A percentile compares a stretch with the other conserved stretches of the same genome.
Evolutionary conservation across 805 yeast genomes (phyloP).

Genomic region (Priceomyces castillae): DNA sequence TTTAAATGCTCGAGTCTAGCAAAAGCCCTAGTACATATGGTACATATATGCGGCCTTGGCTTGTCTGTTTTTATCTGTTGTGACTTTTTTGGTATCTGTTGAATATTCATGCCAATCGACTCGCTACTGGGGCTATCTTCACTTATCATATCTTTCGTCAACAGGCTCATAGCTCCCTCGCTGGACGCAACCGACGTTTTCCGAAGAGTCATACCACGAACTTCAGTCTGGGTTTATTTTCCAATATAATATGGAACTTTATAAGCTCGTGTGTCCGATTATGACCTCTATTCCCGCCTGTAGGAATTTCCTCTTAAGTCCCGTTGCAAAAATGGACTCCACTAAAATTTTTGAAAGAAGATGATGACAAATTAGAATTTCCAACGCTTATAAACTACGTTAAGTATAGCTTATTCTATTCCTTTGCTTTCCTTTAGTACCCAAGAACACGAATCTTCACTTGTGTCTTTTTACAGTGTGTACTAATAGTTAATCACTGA

Average conservation of each 20-base stretch:
- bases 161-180: no score
- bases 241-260: no score
- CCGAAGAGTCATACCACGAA: no score
- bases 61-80: constrained; percentile 83
- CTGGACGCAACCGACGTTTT: constrained; percentile 1
- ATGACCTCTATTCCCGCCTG: background rate
- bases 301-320: background rate
- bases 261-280: no score
- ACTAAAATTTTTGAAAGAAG: no score
- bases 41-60: constrained; percentile 90
- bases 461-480: background rate
- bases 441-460: no score
- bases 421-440: no score
- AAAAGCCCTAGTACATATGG: constrained; percentile 90
- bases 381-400: no score
- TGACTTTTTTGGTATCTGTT: constrained; percentile 85
- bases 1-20: constrained; percentile 92
- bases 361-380: no score
- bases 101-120: constrained; percentile 19
- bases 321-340: background rate
- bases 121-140: background rate
- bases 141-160: background rate
- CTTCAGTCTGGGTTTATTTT: no score
- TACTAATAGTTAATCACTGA: background rate
- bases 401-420: no score